These are phyloP conservation scores for Penicillium sp. DNA, from an alignment of 2,329 filamentous ascomycete species.

Conservation along the genomic window DNA sequence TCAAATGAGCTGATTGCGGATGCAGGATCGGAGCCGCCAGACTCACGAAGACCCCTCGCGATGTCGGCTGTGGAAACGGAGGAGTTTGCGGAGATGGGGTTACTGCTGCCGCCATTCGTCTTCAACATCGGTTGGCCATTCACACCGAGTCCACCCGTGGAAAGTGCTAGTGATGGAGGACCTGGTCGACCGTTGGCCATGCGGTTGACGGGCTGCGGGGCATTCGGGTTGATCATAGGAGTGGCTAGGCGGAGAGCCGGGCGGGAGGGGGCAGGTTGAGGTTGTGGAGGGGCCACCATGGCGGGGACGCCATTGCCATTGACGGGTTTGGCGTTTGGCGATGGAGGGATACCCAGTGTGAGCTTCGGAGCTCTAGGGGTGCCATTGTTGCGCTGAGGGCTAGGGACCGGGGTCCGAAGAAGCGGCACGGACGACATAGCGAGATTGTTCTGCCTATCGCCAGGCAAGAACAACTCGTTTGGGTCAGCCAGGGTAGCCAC, in stretches of 20 bases:
- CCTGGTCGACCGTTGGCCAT: slow-evolving; percentile 54
- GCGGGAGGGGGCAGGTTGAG: slow-evolving; percentile 57
- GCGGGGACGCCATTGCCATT: slow-evolving; percentile 47
- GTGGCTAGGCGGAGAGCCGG: slow-evolving; percentile 79
- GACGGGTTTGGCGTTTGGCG: slow-evolving; percentile 77
- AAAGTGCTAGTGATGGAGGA: slow-evolving; percentile 51
- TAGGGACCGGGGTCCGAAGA: slow-evolving; percentile 78
- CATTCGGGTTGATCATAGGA: slow-evolving; percentile 74
- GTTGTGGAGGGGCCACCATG: slow-evolving; percentile 30
- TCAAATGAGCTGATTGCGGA: slow-evolving; percentile 85
- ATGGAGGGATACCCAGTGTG: slow-evolving; percentile 86
- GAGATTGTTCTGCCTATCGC: slow-evolving; percentile 42
- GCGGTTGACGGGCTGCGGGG: slow-evolving; percentile 60
- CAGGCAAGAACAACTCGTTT: slow-evolving; percentile 43
- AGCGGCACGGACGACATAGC: slow-evolving; percentile 75
- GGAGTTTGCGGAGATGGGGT: slow-evolving; percentile 81
- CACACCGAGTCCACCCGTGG: slow-evolving; percentile 76
- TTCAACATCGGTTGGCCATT: slow-evolving; percentile 77
- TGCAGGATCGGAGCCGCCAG: slow-evolving; percentile 76
- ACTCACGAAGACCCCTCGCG: slow-evolving; percentile 66
- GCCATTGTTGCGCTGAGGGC: slow-evolving; percentile 60
- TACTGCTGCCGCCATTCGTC: slow-evolving; percentile 64
- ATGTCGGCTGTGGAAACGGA: slow-evolving; percentile 84
- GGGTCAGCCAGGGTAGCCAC: slow-evolving; percentile 40
- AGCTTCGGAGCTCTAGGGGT: slow-evolving; percentile 71